Base-by-base conservation (phyloP, 2,329 filamentous ascomycete species). In the Aspergillus sp. region DNA sequence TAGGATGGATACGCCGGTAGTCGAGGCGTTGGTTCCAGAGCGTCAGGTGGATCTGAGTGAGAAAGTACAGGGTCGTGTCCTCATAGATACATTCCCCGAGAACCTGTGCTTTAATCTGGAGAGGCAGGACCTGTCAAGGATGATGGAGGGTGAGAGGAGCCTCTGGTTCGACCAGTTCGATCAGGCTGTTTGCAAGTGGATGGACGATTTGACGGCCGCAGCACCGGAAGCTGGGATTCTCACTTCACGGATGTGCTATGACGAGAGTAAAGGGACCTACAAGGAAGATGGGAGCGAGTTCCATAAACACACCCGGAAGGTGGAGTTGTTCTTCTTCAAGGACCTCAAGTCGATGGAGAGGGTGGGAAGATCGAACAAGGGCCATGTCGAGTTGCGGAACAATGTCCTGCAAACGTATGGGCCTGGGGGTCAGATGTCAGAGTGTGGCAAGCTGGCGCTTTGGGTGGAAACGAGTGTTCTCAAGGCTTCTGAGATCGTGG, bases 21-120 rank as follows among this genome's bases (percentile, higher is more conserved):
- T 19, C 1, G 6, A 24, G 12, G 12, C 49, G 14, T 21, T 4
- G 19, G 12, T 12, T 7, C 50, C 50, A 7, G 3, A 15, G 2
- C 39, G 17, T 2, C 27, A 31, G 27, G 27, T 11, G 27, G 43
- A 31, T 31, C 1, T 31, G 19, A 47, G 19, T 2, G 24, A 17
- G 44, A 47, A 47, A 12, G 33, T 62, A 4, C 41, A n/a, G 7
- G 24, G 17, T 2, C 55, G 55, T 2, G 57, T 56, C 9, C 35
- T 60, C 3, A 33, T 43, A 2, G 53, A 35, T 1, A n/a, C 41
- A 2, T 59, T 64, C 11, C 62, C 63, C 0, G 55, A 64, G 3
- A 65, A 66, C 24, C 40, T 66, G 4, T 60, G 57, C 17, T 66
- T 64, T 37, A 58, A 59, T 0, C 39, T 65, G 15, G 63, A 66